Conservation (phyloP, 257 asterid species). For the Rhazya stricta region DNA sequence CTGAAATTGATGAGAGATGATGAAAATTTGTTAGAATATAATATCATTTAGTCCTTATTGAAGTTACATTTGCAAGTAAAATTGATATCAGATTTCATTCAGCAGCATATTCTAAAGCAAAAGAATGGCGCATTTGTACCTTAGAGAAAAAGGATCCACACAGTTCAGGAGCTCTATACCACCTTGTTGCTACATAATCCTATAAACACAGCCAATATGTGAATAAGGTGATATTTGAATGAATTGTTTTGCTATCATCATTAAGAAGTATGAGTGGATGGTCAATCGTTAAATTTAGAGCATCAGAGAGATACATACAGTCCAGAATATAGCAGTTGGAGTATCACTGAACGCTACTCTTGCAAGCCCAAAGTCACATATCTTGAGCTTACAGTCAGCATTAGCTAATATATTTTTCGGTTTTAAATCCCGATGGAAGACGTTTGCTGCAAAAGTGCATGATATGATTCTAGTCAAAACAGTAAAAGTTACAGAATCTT, state of each 20-base stretch:
- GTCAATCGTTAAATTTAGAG: background rate
- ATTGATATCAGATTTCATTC: background rate
- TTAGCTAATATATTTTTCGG: slow-evolving; percentile 84
- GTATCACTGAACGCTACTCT: slow-evolving; percentile 91
- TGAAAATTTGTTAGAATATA: slow-evolving; percentile 19
- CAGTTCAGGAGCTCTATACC: slow-evolving; percentile 96
- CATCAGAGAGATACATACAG: slow-evolving; percentile 45
- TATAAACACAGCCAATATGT: slow-evolving; percentile 13
- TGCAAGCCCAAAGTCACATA: slow-evolving; percentile 89
- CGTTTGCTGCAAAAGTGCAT: slow-evolving; percentile 55
- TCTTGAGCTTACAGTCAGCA: slow-evolving; percentile 87
- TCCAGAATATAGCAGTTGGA: slow-evolving; percentile 91
- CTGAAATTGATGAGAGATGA: slow-evolving; percentile 32
- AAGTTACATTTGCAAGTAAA: background rate
- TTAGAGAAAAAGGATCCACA: slow-evolving; percentile 99
- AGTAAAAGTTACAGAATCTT: background rate
- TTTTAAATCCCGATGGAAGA: slow-evolving; percentile 83
- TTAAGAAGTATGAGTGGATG: background rate
- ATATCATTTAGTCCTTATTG: background rate
- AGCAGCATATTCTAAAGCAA: slow-evolving; percentile 8
- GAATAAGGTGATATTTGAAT: background rate
- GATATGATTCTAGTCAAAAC: slow-evolving; percentile 13
- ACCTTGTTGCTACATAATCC: slow-evolving; percentile 98
- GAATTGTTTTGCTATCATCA: background rate
- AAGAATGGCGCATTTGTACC: slow-evolving; percentile 36